These are phyloP conservation scores for Citrus sinensis DNA, from an alignment of 345 rosid genomes.

Conservation along the genomic window DNA sequence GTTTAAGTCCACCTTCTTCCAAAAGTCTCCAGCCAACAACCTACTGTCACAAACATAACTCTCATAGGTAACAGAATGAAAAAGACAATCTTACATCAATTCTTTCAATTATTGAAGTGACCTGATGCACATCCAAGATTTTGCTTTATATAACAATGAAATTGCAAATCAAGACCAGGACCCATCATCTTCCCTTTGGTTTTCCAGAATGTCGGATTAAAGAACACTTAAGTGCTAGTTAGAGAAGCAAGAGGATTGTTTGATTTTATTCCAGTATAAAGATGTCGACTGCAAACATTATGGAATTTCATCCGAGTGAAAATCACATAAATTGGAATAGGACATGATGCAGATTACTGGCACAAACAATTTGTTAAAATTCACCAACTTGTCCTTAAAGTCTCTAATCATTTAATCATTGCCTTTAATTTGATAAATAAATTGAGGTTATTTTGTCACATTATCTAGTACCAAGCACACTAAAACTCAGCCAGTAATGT, in stretches of 20 bases:
- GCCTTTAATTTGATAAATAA: background rate
- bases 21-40: slow-evolving; percentile 89
- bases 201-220: background rate
- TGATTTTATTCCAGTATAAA: background rate
- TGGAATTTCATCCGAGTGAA: background rate
- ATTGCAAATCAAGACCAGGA: background rate
- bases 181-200: background rate
- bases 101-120: background rate
- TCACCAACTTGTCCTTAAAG: background rate
- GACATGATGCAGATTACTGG: background rate
- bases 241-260: background rate
- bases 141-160: background rate
- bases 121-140: background rate
- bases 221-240: background rate
- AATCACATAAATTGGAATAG: background rate
- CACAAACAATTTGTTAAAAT: background rate
- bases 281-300: background rate
- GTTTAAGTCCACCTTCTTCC: slow-evolving; percentile 65
- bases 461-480: background rate
- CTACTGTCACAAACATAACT: slow-evolving; percentile 23
- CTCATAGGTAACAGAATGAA: background rate
- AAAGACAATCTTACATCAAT: background rate
- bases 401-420: background rate
- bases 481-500: background rate
- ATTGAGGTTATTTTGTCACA: background rate